phyloP scores from a whole-genome alignment of 106 monocot species.

The Alisma plantagoaquatica region DNA sequence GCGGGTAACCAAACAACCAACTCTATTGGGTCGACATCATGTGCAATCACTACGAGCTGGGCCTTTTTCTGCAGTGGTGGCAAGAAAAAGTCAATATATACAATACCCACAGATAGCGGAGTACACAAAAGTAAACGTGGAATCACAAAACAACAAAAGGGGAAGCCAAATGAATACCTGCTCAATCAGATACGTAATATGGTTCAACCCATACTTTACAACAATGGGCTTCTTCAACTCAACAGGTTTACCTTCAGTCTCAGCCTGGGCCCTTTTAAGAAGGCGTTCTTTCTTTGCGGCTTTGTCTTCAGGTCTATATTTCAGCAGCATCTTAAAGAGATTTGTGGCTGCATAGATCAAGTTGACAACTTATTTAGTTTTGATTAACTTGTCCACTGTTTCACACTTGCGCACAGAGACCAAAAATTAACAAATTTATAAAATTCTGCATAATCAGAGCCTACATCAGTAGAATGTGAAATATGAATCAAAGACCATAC shows the following conservation, averaged over 20 bases:
- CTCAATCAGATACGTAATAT: constrained; percentile 65
- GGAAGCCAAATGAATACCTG: constrained; percentile 26
- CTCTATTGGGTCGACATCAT: no score
- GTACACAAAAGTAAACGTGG: not conserved
- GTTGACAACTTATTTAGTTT: no score
- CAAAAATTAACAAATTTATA: no score
- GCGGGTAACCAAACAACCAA: no score
- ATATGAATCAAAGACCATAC: no score
- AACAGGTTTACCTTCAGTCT: constrained; percentile 67
- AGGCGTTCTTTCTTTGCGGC: constrained; percentile 86
- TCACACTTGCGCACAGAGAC: no score
- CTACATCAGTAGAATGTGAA: no score
- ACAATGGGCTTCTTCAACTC: constrained; percentile 81
- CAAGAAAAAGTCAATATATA: not conserved
- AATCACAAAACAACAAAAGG: not conserved
- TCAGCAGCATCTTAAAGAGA: constrained; percentile 85
- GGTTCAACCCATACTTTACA: constrained; percentile 67
- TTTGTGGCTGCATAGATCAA: constrained; percentile 62
- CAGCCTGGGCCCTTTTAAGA: constrained; percentile 77
- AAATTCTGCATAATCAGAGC: no score
- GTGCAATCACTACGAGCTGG: no score
- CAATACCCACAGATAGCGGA: not conserved
- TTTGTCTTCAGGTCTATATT: no score
- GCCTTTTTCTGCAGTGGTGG: constrained; percentile 37
- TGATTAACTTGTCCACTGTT: no score